A percentile compares a stretch with the other conserved stretches of the same genome.
Evolutionary conservation across 2,329 filamentous ascomycete species (phyloP).

Genomic region (Thermochaetoides dissita): DNA sequence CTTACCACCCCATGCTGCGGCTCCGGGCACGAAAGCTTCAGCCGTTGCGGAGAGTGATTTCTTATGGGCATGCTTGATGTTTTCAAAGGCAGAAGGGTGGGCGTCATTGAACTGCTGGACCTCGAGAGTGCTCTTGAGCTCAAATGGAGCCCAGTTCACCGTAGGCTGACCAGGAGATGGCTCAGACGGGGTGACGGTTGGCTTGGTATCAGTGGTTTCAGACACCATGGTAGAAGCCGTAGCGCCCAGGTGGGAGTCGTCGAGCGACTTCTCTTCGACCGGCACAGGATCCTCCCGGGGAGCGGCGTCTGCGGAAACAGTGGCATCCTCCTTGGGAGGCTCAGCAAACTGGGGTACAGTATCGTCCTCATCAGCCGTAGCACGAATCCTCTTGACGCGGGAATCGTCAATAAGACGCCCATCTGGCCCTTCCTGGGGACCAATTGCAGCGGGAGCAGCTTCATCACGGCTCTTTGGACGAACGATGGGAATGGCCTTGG

Average conservation of each 20-base stretch:
- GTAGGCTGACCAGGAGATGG: slow-evolving; percentile 35
- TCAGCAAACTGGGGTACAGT: slow-evolving; percentile 63
- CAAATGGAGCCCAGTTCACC: slow-evolving; percentile 46
- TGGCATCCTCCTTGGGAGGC: slow-evolving; percentile 24
- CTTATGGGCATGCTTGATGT: slow-evolving; percentile 31
- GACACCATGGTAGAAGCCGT: slow-evolving; percentile 39
- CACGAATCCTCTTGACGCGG: slow-evolving; percentile 62
- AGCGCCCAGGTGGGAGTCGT: slow-evolving; percentile 32
- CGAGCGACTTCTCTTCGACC: slow-evolving; percentile 19
- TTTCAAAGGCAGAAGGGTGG: slow-evolving; percentile 32
- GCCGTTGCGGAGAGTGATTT: slow-evolving; percentile 58
- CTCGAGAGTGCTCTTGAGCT: slow-evolving; percentile 38
- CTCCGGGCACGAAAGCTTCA: slow-evolving; percentile 48
- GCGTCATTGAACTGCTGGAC: slow-evolving; percentile 38
- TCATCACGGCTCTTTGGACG: slow-evolving; percentile 37
- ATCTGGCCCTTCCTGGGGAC: slow-evolving; percentile 36
- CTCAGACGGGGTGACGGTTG: slow-evolving; percentile 38
- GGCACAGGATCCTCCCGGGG: slow-evolving; percentile 20
- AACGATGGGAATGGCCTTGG: slow-evolving; percentile 74
- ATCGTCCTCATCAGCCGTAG: slow-evolving; percentile 51
- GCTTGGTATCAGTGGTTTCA: slow-evolving; percentile 40
- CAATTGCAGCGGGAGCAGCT: slow-evolving; percentile 18
- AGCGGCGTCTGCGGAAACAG: slow-evolving; percentile 15
- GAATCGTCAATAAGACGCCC: slow-evolving; percentile 52
- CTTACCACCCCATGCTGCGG: slow-evolving; percentile 17